Percentiles rank a stretch among this genome's conserved stretches.
Conservation (phyloP, 805 yeast genomes). For the Saccharomycopsis vini region DNA sequence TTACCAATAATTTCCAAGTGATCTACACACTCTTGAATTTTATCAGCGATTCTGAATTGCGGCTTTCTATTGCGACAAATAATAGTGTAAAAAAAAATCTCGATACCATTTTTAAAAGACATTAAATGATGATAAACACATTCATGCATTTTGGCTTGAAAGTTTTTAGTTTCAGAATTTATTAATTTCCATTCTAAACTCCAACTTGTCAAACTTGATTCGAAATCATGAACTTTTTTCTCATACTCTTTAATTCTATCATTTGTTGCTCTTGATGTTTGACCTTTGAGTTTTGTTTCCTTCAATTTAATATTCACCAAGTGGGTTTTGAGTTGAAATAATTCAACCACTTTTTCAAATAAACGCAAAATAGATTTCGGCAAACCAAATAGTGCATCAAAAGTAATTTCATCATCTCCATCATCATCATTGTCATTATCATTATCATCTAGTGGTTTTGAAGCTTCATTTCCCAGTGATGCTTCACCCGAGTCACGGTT, state of each 20-base stretch:
- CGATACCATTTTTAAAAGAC: constrained; percentile 66
- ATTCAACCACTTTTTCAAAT: constrained; percentile 63
- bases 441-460: not conserved
- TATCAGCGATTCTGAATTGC: constrained; percentile 51
- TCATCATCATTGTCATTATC: constrained; percentile 21
- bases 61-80: constrained; percentile 6
- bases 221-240: constrained; percentile 28
- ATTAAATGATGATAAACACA: constrained; percentile 72
- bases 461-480: not conserved
- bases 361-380: constrained; percentile 71
- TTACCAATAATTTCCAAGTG: constrained; percentile 56
- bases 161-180: not conserved
- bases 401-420: constrained; percentile 34
- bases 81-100: constrained; percentile 52
- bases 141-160: constrained; percentile 34
- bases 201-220: constrained; percentile 54
- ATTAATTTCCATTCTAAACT: constrained; percentile 60
- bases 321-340: constrained; percentile 51
- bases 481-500: not conserved
- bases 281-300: not conserved
- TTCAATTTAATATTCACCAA: constrained; percentile 10
- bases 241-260: not conserved
- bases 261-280: not conserved
- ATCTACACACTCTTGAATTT: constrained; percentile 50
- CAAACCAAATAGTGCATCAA: constrained; percentile 76